Evolutionary conservation across 345 rosid species (phyloP), one percentile per base, ranked within the genome.

Genomic region (Trapa incisa): DNA sequence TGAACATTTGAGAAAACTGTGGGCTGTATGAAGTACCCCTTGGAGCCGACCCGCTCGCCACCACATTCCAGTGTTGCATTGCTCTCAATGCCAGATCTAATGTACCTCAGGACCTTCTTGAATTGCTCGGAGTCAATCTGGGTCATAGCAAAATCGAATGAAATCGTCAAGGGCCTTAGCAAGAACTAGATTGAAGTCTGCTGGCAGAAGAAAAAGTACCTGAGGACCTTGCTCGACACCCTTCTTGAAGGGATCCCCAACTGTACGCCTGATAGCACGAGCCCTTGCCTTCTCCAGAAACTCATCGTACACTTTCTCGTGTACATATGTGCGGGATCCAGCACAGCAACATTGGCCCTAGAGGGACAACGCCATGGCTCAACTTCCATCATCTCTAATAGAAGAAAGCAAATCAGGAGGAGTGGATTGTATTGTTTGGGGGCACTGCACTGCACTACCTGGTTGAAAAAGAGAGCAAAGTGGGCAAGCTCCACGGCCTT

Each of bases 261-360:
- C 97, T 29, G 69, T 61, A 65, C 98, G 98, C 38, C 76, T 86
- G 68, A 81, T 5, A 7, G 98, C 97, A 0, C 98, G 92, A 2
- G 84, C 88, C 76, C 82, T 90, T 36, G 98, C 75, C 77, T 93
- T 93, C 84, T 87, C 96, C 11, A 88, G 67, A 64, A 93, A 93
- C 77, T 93, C 96, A 29, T 93, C 96, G 6, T 93, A 88, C 37
- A 88, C 82, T 63, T 77, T 78, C 74, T 94, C 96, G 50, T 91
- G 99, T 14, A 91, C 99, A 41, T 45, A 94, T 66, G 99, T 94
- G 0, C 97, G 92, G 68, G 97, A 94, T 53, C 99, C 99, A 16
- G 99, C 95, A 9, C 92, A 87, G 77, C 99, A 94, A 73, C 99
- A 91, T 82, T 94, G 99, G 10, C 99, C 99, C 99, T 94, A 74